Evolutionary conservation across 192 early-diverging fungal species (phyloP).

Genomic region (Obelidium mucronatum): DNA sequence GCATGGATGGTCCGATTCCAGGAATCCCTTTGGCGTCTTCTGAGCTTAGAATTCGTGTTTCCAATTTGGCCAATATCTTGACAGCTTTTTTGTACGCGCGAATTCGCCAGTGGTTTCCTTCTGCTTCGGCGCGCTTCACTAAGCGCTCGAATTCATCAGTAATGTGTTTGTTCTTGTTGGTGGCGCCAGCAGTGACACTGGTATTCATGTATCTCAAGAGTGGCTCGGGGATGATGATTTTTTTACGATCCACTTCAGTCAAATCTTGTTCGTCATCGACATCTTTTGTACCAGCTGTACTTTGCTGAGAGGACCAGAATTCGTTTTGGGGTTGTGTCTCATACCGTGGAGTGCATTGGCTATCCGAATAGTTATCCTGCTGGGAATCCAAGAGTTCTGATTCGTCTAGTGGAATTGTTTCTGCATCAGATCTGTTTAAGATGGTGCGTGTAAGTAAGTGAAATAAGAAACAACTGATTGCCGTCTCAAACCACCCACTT

Average conservation of each 20-base stretch:
- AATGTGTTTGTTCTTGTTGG: conserved; percentile 26
- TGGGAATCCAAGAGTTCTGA: no score
- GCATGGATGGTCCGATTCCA: conserved; percentile 53
- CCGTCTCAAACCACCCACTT: not conserved
- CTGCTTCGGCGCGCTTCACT: conserved; percentile 49
- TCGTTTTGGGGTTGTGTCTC: not conserved
- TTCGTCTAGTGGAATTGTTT: not conserved
- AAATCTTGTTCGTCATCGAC: not conserved
- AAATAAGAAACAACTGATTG: no score
- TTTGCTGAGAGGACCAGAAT: not conserved
- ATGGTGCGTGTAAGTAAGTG: not conserved
- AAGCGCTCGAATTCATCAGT: conserved; percentile 27
- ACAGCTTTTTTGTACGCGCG: conserved; percentile 51
- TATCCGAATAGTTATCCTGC: no score
- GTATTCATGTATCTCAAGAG: conserved; percentile 12
- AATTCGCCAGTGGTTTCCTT: conserved; percentile 53
- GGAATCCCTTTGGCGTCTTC: conserved; percentile 45
- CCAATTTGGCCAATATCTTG: conserved; percentile 41
- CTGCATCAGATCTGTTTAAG: not conserved
- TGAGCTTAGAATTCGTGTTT: conserved; percentile 39
- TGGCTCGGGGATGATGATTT: not conserved
- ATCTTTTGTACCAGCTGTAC: not conserved
- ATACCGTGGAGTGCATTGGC: not conserved
- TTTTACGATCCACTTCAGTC: not conserved
- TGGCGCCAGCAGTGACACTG: not conserved